phyloP scores from a whole-genome alignment of 2,329 filamentous ascomycete genomes.

The Talaromyces amestolkiae region DNA sequence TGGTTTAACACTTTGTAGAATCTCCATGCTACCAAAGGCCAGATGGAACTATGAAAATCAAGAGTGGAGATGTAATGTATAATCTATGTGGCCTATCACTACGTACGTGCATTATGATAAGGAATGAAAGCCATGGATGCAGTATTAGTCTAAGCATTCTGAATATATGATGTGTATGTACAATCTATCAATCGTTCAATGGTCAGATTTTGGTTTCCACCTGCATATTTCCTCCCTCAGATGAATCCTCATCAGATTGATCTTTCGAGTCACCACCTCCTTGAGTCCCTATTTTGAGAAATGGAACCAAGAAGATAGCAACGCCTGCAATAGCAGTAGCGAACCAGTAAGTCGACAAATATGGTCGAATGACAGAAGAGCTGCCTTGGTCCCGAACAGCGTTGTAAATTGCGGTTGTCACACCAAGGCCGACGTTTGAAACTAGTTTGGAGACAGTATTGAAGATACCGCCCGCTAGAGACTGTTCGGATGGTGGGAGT shows the following conservation, averaged over 20 bases:
- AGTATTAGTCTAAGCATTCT: neutral
- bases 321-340: slow-evolving; percentile 28
- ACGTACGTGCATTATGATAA: too few species aligned
- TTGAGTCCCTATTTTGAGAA: slow-evolving; percentile 32
- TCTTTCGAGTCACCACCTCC: slow-evolving; percentile 17
- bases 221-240: neutral
- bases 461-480: slow-evolving; percentile 65
- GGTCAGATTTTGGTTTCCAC: slow-evolving; percentile 5
- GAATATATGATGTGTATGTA: neutral
- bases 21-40: too few species aligned
- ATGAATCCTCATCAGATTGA: slow-evolving; percentile 9
- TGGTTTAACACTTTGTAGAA: too few species aligned
- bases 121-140: neutral
- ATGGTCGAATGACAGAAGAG: slow-evolving; percentile 27
- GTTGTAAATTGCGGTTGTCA: slow-evolving; percentile 54
- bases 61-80: too few species aligned
- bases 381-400: slow-evolving; percentile 24
- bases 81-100: too few species aligned
- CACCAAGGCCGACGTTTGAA: slow-evolving; percentile 59
- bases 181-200: neutral
- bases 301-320: slow-evolving; percentile 30
- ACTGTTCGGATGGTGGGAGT: slow-evolving; percentile 61
- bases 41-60: too few species aligned
- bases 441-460: slow-evolving; percentile 64
- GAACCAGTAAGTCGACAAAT: slow-evolving; percentile 33